Base-by-base conservation (phyloP, 768 basidiomycete species). In the Lentinula lateritia region DNA sequence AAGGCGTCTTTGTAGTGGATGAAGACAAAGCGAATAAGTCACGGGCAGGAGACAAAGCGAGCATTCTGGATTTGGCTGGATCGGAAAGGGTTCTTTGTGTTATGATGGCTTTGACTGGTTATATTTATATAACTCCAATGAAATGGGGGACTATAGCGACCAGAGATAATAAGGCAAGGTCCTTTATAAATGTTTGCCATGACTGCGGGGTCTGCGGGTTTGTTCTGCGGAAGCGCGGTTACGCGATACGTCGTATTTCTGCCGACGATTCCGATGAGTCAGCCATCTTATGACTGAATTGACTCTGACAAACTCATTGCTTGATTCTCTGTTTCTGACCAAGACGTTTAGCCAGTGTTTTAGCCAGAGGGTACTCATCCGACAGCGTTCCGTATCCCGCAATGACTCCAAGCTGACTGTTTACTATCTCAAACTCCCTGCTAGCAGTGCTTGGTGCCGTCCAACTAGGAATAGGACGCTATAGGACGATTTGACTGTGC, bases 11-110 rank as follows among this genome's bases (percentile, higher is more conserved):
- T 54, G 53, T 39, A 41, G 53, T 54, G n/a, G 53, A 54, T 10
- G 50, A 35, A 13, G 50, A 52, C 9, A n/a, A 52, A 54, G 53
- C 38, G 53, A 54, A 54, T n/a, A 54, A 23, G 38, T 54, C 53
- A 54, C 53, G 39, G 41, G 55, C 38, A 42, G 55, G 55, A 56
- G 41, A 45, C 18, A 56, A 56, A 41, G 55, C 55, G 41, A 56
- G 55, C 38, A 56, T 56, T 43, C 36, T 54, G 53, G 18, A 43
- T 56, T 43, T 18, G 55, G 55, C n/a, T 20, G 5, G n/a, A 34
- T 52, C 34, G 12, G 52, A 8, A 35, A 52, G 12, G 50, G 46
- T 20, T 8, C 18, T 48, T 34, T 52, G 34, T n/a, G 35, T 52
- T 52, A 12, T 18, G 28, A 23, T 23, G 48, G 13, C 23, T 23